A percentile compares a stretch with the other conserved stretches of the same genome.
Conservation (phyloP, 148 eudicot species). For the Rhododendron vialii region DNA sequence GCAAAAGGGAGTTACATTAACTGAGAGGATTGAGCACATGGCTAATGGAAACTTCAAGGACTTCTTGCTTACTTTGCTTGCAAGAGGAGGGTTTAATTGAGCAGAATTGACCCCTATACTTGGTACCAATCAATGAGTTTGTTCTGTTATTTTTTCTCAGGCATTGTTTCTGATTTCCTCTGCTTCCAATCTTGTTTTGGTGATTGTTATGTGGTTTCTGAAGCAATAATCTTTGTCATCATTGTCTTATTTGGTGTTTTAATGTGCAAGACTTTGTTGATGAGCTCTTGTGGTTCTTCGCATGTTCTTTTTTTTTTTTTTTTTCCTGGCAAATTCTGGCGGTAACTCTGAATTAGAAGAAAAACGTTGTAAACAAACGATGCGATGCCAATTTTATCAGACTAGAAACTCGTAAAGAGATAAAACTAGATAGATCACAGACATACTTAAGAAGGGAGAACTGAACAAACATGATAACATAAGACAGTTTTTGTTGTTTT, state of each 20-base stretch:
- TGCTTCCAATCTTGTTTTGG: not conserved
- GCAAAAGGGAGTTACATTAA: conserved; percentile 31
- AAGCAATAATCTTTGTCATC: not conserved
- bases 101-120: not conserved
- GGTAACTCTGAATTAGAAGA: not conserved
- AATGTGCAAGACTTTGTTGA: not conserved
- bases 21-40: conserved; percentile 39
- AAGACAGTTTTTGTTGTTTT: not conserved
- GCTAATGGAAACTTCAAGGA: conserved; percentile 69
- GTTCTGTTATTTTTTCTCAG: not conserved
- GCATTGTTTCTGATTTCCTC: not conserved
- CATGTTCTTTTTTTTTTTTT: not conserved
- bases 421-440: not conserved
- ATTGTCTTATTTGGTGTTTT: not conserved
- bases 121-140: not conserved
- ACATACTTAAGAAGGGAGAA: not conserved
- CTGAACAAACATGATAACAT: not conserved
- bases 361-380: not conserved
- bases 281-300: not conserved
- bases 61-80: conserved; percentile 57
- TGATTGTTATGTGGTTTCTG: not conserved
- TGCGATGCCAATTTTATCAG: not conserved
- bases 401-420: not conserved
- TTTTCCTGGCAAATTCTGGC: not conserved
- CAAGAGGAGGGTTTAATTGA: conserved; percentile 32